phyloP scores from a whole-genome alignment of 1,284 basidiomycete genomes.

The Chalciporus piperatoides region DNA sequence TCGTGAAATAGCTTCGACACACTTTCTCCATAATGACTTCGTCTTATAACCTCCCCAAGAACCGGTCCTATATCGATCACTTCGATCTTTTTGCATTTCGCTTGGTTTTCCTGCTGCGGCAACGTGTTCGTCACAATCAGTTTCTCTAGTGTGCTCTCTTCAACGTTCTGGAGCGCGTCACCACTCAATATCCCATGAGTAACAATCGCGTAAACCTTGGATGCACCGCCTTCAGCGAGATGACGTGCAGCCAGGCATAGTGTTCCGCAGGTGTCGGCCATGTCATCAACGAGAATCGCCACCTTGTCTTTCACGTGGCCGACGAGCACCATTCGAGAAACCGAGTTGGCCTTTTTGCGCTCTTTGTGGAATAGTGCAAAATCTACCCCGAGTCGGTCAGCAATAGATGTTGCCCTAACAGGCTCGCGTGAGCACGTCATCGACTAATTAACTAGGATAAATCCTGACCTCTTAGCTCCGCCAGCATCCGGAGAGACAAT shows the following conservation, averaged over 20 bases:
- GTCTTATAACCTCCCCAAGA: conserved; percentile 93
- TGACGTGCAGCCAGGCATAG: conserved; percentile 90
- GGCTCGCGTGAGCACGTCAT: conserved; percentile 9
- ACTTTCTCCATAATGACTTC: conserved; percentile 85
- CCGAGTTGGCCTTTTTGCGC: conserved; percentile 98
- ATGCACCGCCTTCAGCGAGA: conserved; percentile 87
- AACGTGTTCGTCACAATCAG: conserved; percentile 98
- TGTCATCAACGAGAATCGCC: conserved; percentile 99
- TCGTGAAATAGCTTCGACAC: conserved; percentile 81
- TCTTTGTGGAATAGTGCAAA: conserved; percentile 99
- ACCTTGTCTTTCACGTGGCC: conserved; percentile 92
- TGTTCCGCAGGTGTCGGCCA: conserved; percentile 99
- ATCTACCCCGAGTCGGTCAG: conserved; percentile 94
- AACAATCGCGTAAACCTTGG: conserved; percentile 87
- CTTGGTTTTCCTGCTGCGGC: conserved; percentile 81
- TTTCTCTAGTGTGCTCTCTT: conserved; percentile 82
- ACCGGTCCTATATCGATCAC: conserved; percentile 95
- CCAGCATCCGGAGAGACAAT: conserved; percentile 99
- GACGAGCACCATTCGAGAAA: conserved; percentile 98
- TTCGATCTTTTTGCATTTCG: conserved; percentile 83
- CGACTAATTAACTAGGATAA: background rate
- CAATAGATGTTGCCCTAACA: conserved; percentile 91
- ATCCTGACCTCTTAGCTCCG: conserved; percentile 87
- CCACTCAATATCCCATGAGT: conserved; percentile 97
- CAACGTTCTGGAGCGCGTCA: conserved; percentile 74